These are phyloP conservation scores for Ophiostoma ulmi DNA, from an alignment of 2,329 filamentous ascomycete genomes.

Conservation along the genomic window DNA sequence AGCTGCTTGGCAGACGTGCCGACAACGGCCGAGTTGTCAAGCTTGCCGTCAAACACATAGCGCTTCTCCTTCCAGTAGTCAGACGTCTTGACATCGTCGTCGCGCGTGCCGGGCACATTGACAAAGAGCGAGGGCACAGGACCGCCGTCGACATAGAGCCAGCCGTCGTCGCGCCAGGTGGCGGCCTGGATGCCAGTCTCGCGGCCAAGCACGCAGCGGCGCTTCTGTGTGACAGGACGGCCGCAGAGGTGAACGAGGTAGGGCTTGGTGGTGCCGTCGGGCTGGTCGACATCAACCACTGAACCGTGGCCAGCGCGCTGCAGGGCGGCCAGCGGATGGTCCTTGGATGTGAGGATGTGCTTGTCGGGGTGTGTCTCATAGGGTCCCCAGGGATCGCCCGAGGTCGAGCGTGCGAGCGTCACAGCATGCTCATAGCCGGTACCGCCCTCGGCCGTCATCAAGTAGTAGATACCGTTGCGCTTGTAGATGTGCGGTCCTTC, in stretches of 20 bases:
- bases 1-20: constrained; percentile 32
- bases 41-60: constrained; percentile 45
- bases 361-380: constrained; percentile 57
- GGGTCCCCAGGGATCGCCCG: constrained; percentile 50
- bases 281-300: constrained; percentile 41
- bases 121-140: constrained; percentile 51
- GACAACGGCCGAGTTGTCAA: constrained; percentile 44
- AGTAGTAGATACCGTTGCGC: constrained; percentile 54
- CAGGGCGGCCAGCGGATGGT: constrained; percentile 45
- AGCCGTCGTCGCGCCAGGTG: constrained; percentile 55
- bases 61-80: constrained; percentile 46
- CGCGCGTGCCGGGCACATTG: constrained; percentile 44
- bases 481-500: constrained; percentile 58
- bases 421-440: constrained; percentile 56
- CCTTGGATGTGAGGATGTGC: constrained; percentile 51
- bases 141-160: constrained; percentile 57
- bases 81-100: constrained; percentile 33
- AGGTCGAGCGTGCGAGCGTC: constrained; percentile 50
- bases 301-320: constrained; percentile 51
- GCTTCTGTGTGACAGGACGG: constrained; percentile 47
- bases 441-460: constrained; percentile 56
- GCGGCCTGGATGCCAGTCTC: constrained; percentile 56
- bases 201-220: constrained; percentile 50
- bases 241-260: constrained; percentile 52
- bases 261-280: constrained; percentile 42